phyloP scores from a whole-genome alignment of 148 eudicot genomes.

The Gaultheria prostrata region DNA sequence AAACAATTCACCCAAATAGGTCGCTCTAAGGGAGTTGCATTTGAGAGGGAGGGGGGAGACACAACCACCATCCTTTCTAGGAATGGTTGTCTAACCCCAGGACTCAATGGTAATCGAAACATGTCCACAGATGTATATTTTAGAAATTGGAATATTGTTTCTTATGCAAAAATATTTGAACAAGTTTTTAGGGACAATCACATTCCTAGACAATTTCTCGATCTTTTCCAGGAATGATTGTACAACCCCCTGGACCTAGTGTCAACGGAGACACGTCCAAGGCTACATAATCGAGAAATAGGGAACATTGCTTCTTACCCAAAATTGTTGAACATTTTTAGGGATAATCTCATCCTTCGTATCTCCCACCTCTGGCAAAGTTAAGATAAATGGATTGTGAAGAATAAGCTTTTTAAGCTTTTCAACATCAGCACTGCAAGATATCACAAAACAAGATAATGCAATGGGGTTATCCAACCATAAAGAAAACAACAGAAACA shows the following conservation, averaged over 20 bases:
- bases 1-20: background rate
- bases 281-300: background rate
- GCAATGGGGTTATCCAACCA: background rate
- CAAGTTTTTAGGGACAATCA: constrained; percentile 66
- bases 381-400: constrained; percentile 82
- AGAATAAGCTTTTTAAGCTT: constrained; percentile 77
- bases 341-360: constrained; percentile 77
- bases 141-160: background rate
- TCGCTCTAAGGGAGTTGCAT: background rate
- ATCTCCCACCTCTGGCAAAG: constrained; percentile 77
- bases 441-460: constrained; percentile 2
- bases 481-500: background rate
- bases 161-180: constrained; percentile 79
- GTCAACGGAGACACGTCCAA: background rate
- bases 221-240: background rate
- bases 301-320: constrained; percentile 43
- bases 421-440: constrained; percentile 86
- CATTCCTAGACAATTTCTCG: constrained; percentile 21
- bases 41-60: background rate
- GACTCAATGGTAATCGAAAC: background rate
- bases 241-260: background rate
- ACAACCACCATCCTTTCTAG: background rate
- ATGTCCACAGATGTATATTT: background rate
- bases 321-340: constrained; percentile 80
- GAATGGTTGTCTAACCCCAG: background rate